Evolutionary conservation across 495 filamentous ascomycete genomes (phyloP).

Genomic region (Bathelium albidoporum): DNA sequence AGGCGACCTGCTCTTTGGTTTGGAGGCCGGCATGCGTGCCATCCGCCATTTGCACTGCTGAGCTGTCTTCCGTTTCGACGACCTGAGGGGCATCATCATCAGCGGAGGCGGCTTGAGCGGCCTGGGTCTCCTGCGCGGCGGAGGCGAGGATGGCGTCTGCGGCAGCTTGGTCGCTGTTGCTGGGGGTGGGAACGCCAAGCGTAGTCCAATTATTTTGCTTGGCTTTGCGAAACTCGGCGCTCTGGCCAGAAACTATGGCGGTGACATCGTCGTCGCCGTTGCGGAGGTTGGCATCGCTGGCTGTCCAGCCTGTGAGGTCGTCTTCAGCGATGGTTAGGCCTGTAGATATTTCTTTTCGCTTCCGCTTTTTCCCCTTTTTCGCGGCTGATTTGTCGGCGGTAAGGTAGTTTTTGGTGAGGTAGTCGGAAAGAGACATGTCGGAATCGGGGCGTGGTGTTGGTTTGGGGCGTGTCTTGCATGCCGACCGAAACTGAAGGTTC

Average conservation of each 20-base stretch:
- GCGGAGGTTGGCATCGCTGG: slow-evolving; percentile 28
- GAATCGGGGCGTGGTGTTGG: no score
- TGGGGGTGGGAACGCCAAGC: slow-evolving; percentile 44
- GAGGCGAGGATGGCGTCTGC: slow-evolving; percentile 78
- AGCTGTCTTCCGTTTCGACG: slow-evolving; percentile 26
- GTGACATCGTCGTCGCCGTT: slow-evolving; percentile 39
- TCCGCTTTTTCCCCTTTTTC: slow-evolving; percentile 79
- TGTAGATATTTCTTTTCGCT: slow-evolving; percentile 40
- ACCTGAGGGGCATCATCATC: slow-evolving; percentile 36
- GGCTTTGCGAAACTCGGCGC: slow-evolving; percentile 61
- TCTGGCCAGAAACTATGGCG: slow-evolving; percentile 21
- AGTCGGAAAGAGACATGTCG: slow-evolving; percentile 59
- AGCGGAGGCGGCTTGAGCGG: slow-evolving; percentile 31
- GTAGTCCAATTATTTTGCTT: slow-evolving; percentile 75
- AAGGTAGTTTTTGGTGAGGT: slow-evolving; percentile 92
- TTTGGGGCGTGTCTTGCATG: no score
- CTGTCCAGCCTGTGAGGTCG: slow-evolving; percentile 64
- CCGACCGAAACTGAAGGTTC: no score
- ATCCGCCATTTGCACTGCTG: slow-evolving; percentile 55
- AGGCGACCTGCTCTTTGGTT: slow-evolving; percentile 66
- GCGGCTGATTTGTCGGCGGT: slow-evolving; percentile 62
- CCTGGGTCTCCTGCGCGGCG: slow-evolving; percentile 54
- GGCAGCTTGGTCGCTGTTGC: slow-evolving; percentile 45
- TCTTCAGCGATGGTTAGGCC: slow-evolving; percentile 89
- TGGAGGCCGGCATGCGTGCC: slow-evolving; percentile 82